phyloP scores from a whole-genome alignment of 331 rosid genomes.

The Cydonia oblonga region DNA sequence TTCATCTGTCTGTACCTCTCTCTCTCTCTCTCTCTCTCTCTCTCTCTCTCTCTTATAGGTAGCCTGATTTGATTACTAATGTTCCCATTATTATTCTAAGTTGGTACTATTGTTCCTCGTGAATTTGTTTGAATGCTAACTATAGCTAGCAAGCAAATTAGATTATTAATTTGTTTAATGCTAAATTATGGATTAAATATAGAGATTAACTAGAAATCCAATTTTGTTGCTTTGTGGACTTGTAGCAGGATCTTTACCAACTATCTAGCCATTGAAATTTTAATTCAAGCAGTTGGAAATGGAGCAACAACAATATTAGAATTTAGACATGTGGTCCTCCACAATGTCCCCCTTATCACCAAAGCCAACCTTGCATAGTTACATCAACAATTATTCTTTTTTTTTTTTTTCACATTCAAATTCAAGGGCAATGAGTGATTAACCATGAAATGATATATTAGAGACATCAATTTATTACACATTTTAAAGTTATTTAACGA shows the following conservation, averaged over 20 bases:
- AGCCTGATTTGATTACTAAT: neutral
- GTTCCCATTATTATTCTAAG: neutral
- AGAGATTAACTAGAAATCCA: constrained; percentile 5
- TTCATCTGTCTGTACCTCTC: neutral
- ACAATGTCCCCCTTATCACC: constrained; percentile 15
- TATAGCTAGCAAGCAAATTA: neutral
- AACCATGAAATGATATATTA: neutral
- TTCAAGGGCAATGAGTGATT: neutral
- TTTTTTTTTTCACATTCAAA: neutral
- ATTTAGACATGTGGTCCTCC: constrained; percentile 21
- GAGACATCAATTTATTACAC: neutral
- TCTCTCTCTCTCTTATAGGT: neutral
- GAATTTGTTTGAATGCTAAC: neutral
- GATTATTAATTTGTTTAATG: neutral
- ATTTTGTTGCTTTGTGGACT: constrained; percentile 63
- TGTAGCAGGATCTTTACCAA: constrained; percentile 52
- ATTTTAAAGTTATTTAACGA: too few species aligned
- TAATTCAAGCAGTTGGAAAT: constrained; percentile 12
- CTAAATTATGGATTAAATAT: neutral
- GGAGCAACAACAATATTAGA: neutral
- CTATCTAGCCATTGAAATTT: constrained; percentile 53
- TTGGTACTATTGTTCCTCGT: neutral
- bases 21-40: neutral
- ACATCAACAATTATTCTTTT: neutral
- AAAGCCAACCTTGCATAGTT: neutral